These are phyloP conservation scores for Russula olivacea DNA, from an alignment of 768 basidiomycete species.

Conservation along the genomic window DNA sequence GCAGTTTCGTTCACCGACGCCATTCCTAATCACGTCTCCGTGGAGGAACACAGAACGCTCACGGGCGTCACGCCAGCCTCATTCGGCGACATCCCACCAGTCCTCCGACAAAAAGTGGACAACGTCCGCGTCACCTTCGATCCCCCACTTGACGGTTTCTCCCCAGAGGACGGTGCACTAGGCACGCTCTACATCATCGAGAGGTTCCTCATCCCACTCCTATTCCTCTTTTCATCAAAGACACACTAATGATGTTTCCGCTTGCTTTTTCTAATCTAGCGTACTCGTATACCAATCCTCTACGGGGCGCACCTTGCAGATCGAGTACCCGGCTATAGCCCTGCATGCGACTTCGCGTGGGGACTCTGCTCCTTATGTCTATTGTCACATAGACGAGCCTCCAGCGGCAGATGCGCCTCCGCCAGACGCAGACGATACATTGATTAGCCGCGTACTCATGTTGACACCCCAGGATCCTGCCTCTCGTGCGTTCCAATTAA, in stretches of 20 bases:
- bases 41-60: constrained; percentile 62
- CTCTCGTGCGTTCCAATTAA: constrained; percentile 47
- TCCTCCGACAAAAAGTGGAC: constrained; percentile 68
- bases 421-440: constrained; percentile 37
- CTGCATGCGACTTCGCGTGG: constrained; percentile 87
- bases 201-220: constrained; percentile 44
- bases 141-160: constrained; percentile 59
- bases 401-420: constrained; percentile 27
- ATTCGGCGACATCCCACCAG: constrained; percentile 79
- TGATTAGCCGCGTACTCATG: constrained; percentile 71
- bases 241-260: neutral
- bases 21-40: constrained; percentile 44
- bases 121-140: constrained; percentile 64
- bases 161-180: constrained; percentile 41
- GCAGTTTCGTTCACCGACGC: constrained; percentile 35
- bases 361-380: constrained; percentile 63
- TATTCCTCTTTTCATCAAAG: neutral
- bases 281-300: constrained; percentile 72
- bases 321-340: constrained; percentile 85
- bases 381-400: constrained; percentile 90
- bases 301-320: constrained; percentile 67
- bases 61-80: constrained; percentile 78
- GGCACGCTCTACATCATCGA: constrained; percentile 85
- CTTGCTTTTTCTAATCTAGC: constrained; percentile 34
- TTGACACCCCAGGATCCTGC: constrained; percentile 58